Evolutionary conservation across 1,284 basidiomycete genomes (phyloP).

Genomic region (Papiliotrema laurentii): DNA sequence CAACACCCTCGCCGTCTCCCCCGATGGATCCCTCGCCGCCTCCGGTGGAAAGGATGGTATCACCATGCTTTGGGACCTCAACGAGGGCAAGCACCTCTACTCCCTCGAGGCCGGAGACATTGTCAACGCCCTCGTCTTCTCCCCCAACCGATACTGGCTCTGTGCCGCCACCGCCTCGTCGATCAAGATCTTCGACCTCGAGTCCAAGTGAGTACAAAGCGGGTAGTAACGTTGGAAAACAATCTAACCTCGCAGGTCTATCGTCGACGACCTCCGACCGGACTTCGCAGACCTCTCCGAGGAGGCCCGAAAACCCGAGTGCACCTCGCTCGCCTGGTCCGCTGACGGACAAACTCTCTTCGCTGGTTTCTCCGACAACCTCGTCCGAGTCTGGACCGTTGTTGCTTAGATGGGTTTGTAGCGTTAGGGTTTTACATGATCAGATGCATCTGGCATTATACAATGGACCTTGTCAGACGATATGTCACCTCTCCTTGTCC

Average conservation of each 20-base stretch:
- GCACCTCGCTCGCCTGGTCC: slow-evolving; percentile 97
- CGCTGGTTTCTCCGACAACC: slow-evolving; percentile 89
- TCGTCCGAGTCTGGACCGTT: slow-evolving; percentile 88
- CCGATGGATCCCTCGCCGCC: slow-evolving; percentile 97
- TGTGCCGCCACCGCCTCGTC: slow-evolving; percentile 97
- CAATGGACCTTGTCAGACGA: background rate
- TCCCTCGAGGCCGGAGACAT: slow-evolving; percentile 97
- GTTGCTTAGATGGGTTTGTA: slow-evolving; percentile 43
- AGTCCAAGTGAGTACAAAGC: slow-evolving; percentile 75
- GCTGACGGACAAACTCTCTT: slow-evolving; percentile 96
- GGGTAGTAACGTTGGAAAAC: background rate
- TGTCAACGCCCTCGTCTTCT: slow-evolving; percentile 99
- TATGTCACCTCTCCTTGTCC: background rate
- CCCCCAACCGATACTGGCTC: slow-evolving; percentile 99
- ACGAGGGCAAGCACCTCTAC: slow-evolving; percentile 99
- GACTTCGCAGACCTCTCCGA: slow-evolving; percentile 76
- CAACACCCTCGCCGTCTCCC: slow-evolving; percentile 97
- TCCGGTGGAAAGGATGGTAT: slow-evolving; percentile 99
- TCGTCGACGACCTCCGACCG: slow-evolving; percentile 92
- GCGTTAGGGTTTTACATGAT: slow-evolving; percentile 1
- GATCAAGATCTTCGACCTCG: slow-evolving; percentile 98
- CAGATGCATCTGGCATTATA: slow-evolving; percentile 7
- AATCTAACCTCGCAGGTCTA: slow-evolving; percentile 61
- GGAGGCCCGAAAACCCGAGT: slow-evolving; percentile 83
- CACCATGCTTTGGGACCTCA: slow-evolving; percentile 99